Evolutionary conservation across 306 rosid genomes (phyloP).

Genomic region (Dalbergia oliveri): DNA sequence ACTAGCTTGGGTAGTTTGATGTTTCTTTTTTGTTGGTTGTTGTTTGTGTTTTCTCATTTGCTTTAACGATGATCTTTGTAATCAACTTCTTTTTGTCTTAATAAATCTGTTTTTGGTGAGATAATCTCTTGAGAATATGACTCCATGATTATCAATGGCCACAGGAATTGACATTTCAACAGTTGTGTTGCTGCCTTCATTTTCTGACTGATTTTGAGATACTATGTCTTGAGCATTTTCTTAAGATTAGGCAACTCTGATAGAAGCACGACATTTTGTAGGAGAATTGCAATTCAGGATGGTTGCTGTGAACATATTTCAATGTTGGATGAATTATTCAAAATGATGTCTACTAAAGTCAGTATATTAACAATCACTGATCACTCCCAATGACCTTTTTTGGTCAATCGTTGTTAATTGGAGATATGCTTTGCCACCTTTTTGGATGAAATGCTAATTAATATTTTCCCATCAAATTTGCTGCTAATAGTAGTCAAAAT

Average conservation of each 20-base stretch:
- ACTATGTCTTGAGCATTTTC: neutral
- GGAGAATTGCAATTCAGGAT: neutral
- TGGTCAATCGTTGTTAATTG: constrained; percentile 6
- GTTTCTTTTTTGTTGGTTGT: neutral
- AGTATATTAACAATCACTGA: neutral
- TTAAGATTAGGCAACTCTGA: neutral
- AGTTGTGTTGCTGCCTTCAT: constrained; percentile 7
- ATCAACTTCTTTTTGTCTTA: neutral
- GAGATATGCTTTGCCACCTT: neutral
- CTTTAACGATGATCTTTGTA: neutral
- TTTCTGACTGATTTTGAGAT: constrained; percentile 10
- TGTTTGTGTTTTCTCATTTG: neutral
- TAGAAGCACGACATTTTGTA: neutral
- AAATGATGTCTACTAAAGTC: neutral
- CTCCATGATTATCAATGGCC: constrained; percentile 11
- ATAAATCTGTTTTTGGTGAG: neutral
- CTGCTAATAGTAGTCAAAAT: neutral
- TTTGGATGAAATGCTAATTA: neutral
- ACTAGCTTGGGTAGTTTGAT: neutral
- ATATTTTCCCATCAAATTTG: neutral
- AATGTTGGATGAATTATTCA: neutral
- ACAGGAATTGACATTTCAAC: constrained; percentile 3
- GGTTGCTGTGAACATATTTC: neutral
- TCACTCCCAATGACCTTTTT: neutral
- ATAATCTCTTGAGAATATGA: neutral